Conservation (phyloP, 78 protist species). For the Monosiga brevicollis region DNA sequence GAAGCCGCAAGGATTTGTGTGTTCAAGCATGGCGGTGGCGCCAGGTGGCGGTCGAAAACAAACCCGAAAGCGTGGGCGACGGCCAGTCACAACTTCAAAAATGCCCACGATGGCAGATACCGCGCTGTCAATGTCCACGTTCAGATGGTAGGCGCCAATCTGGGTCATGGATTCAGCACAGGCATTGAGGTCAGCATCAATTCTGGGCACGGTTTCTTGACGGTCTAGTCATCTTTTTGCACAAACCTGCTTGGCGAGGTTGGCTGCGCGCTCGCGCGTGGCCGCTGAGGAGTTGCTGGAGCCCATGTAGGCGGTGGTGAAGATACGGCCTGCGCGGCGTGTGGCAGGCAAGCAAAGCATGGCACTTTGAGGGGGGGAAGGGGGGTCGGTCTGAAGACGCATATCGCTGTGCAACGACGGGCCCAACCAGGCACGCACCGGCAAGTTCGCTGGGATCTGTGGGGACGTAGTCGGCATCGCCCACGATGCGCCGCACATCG, state of each 20-base stretch:
- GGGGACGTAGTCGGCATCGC: neutral
- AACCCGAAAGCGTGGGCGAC: conserved; percentile 35
- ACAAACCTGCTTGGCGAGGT: conserved; percentile 13
- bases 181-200: no score
- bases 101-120: conserved; percentile 18
- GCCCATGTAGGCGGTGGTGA: conserved; percentile 62
- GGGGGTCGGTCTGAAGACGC: no score
- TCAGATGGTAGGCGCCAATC: conserved; percentile 22
- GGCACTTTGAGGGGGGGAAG: no score
- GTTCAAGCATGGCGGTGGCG: no score
- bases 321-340: conserved; percentile 6
- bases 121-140: conserved; percentile 37
- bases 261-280: conserved; percentile 39
- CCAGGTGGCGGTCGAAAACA: conserved; percentile 43
- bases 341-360: no score
- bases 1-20: no score
- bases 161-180: neutral
- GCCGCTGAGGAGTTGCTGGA: conserved; percentile 32
- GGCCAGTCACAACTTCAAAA: conserved; percentile 6
- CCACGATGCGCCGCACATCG: conserved; percentile 1
- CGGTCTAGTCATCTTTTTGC: no score
- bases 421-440: no score
- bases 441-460: neutral
- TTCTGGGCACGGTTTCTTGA: no score
- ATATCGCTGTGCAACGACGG: no score